phyloP scores from a whole-genome alignment of 2,329 filamentous ascomycete genomes.

The Neofusicoccum laricinum region DNA sequence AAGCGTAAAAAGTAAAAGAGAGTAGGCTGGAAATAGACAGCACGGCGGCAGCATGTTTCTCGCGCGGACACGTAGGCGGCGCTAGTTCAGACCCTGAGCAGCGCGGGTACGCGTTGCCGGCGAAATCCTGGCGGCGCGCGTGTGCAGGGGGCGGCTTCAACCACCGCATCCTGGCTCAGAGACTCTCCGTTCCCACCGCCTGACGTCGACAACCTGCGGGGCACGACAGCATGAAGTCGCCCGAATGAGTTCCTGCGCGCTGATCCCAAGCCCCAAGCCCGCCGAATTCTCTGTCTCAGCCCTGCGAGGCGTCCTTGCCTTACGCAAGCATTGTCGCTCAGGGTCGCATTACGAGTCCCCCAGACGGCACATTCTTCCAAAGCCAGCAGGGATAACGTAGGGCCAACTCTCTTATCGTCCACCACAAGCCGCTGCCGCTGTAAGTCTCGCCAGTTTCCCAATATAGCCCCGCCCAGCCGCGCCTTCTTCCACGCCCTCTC shows the following conservation, averaged over 20 bases:
- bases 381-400: constrained; percentile 11
- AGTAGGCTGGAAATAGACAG: not conserved
- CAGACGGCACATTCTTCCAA: constrained; percentile 7
- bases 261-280: not conserved
- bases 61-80: constrained; percentile 3
- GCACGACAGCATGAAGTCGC: constrained; percentile 2
- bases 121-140: not conserved
- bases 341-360: constrained; percentile 4
- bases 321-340: constrained; percentile 9
- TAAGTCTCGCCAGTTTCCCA: constrained; percentile 8
- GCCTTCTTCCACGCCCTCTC: not conserved
- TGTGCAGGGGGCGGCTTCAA: not conserved
- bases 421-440: not conserved
- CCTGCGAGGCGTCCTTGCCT: constrained; percentile 4
- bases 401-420: constrained; percentile 9
- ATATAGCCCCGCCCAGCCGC: not conserved
- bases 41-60: not conserved
- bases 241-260: not conserved
- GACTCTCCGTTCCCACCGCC: constrained; percentile 6
- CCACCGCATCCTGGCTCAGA: constrained; percentile 1
- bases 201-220: constrained; percentile 10
- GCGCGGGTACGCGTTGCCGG: constrained; percentile 2
- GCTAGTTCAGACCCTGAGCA: constrained; percentile 6
- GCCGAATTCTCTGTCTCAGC: not conserved
- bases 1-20: not conserved